Percentiles rank a stretch among this genome's conserved stretches.
Evolutionary conservation across 2,329 filamentous ascomycete species (phyloP).

Genomic region (Capronia americana): DNA sequence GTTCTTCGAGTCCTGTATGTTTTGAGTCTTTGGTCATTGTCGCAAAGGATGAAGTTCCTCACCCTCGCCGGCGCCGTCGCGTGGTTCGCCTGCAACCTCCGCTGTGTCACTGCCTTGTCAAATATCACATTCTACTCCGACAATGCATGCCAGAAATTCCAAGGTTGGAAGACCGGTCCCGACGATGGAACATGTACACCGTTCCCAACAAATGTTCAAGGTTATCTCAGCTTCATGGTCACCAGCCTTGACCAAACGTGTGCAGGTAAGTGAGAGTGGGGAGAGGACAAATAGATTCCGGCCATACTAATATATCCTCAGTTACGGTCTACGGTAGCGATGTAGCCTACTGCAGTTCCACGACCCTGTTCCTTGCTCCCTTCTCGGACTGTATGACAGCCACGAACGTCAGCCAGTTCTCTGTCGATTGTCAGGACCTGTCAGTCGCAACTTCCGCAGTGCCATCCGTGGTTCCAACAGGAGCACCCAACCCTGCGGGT

Average conservation of each 20-base stretch:
- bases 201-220: conserved; percentile 15
- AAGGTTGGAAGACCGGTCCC: conserved; percentile 20
- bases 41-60: conserved; percentile 16
- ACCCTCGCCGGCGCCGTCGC: conserved; percentile 2
- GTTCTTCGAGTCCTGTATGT: not conserved
- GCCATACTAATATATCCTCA: conserved; percentile 6
- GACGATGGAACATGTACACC: conserved; percentile 32
- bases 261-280: conserved; percentile 18
- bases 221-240: conserved; percentile 26
- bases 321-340: conserved; percentile 29
- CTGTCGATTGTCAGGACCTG: conserved; percentile 30
- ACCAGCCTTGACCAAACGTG: conserved; percentile 30
- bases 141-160: conserved; percentile 12
- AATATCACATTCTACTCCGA: conserved; percentile 30
- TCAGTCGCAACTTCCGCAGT: conserved; percentile 22
- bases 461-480: conserved; percentile 13
- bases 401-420: conserved; percentile 29
- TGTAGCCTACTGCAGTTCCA: conserved; percentile 25
- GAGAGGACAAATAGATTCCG: not conserved
- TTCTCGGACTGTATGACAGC: conserved; percentile 25
- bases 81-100: conserved; percentile 12
- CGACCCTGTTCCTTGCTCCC: conserved; percentile 15
- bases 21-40: not conserved
- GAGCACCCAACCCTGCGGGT: not conserved
- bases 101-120: conserved; percentile 19